Base-by-base conservation (phyloP, 495 filamentous ascomycete genomes). In the Penicillium simplicissimum region DNA sequence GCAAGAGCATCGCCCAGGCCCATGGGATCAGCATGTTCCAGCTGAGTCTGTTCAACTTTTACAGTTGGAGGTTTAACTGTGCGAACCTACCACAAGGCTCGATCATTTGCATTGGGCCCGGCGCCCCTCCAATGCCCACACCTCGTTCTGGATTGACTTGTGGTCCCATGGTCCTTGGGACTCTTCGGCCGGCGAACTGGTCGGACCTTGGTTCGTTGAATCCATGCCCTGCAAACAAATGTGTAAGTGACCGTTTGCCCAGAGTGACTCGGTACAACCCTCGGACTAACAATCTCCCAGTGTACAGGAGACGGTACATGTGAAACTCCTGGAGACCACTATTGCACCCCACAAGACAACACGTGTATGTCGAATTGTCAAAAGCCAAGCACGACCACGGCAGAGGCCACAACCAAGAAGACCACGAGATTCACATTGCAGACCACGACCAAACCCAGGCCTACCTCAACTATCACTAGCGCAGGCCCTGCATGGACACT, bases 61-160 rank as follows among this genome's bases (percentile, higher is more conserved):
- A 58, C 4, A 58, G 36, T 1, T 65, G 45, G 45, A n/a, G 14
- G 0, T 65, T 58, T 42, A 10, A 48, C 10, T 65, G 62, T 17
- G 14, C 13, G 17, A n/a, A 1, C 33, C 28, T 17, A 2, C 28
- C 17, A n/a, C 42, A 49, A 14, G 56, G 56, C 4, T 21, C 25
- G 1, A 33, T 28, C 4, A 63, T 63, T n/a, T 63, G 60, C 35
- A 14, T 63, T n/a, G 52, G 55, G 13, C 38, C 48, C 3, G 61
- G 61, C 8, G 28, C 34, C 0, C 55, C 61, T 14, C 61, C 61
- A 8, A 62, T 62, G 53, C 60, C 60, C 52, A 47, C 48, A 52
- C 34, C 53, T 14, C n/a, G 42, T 4, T 15, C 35, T 10, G 8
- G 34, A 2, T 53, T 47, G 21, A 17, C 11, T 13, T 62, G 60